Conservation (phyloP, 495 filamentous ascomycete genomes). For the Annulohypoxylon maeteangense region DNA sequence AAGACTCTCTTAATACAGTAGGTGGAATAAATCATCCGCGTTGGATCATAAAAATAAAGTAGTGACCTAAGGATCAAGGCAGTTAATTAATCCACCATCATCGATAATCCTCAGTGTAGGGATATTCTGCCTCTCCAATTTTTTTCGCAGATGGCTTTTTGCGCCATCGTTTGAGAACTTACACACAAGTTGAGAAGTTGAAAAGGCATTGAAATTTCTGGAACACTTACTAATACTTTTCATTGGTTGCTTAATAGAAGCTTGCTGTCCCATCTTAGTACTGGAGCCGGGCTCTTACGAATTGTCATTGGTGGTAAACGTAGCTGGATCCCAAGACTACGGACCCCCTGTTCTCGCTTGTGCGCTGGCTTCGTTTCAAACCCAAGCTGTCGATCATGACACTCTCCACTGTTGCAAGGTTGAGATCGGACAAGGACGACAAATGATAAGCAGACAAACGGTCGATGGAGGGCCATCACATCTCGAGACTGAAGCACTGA, state of each 20-base stretch:
- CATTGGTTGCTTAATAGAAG: constrained; percentile 15
- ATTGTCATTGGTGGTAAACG: constrained; percentile 29
- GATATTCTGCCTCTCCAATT: neutral
- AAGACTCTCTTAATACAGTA: neutral
- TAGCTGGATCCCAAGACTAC: constrained; percentile 12
- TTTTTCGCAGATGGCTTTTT: neutral
- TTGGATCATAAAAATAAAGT: neutral
- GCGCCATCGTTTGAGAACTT: constrained; percentile 1
- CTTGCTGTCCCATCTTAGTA: constrained; percentile 28
- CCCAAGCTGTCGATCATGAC: constrained; percentile 33
- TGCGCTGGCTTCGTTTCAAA: constrained; percentile 39
- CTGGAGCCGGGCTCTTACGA: constrained; percentile 18
- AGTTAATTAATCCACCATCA: neutral
- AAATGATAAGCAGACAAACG: constrained; percentile 14
- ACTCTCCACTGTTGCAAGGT: constrained; percentile 25
- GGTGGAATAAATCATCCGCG: neutral
- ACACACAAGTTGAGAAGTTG: neutral
- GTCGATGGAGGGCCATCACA: constrained; percentile 5
- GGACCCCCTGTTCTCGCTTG: constrained; percentile 27
- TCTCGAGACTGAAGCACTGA: constrained; percentile 11
- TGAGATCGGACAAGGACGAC: constrained; percentile 33
- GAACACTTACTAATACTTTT: constrained; percentile 3
- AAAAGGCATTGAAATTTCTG: constrained; percentile 19
- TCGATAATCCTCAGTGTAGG: neutral
- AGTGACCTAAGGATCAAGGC: neutral